A percentile compares a stretch with the other conserved stretches of the same genome.
These are phyloP conservation scores for Malus hybrid DNA, from an alignment of 331 rosid species.

Conservation along the genomic window DNA sequence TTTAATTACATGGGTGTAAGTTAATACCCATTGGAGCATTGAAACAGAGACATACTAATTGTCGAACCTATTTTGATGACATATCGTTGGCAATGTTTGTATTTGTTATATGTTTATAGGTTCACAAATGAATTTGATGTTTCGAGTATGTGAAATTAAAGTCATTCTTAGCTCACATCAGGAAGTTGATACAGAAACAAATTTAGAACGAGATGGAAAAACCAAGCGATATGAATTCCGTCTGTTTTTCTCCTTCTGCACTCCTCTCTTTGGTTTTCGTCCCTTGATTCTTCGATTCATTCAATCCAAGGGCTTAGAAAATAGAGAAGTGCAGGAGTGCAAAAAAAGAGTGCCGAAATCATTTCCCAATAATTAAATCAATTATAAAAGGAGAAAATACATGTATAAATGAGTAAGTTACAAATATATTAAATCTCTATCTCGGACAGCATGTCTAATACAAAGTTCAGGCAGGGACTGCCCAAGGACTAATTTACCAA, in stretches of 20 bases:
- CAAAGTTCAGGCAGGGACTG: not conserved
- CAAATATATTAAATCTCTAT: slow-evolving; percentile 1
- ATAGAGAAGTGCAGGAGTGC: too few relatives aligned
- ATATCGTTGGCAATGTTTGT: not conserved
- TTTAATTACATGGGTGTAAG: not conserved
- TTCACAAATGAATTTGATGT: too few relatives aligned
- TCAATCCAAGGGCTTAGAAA: too few relatives aligned
- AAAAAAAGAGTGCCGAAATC: too few relatives aligned
- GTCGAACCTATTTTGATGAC: not conserved
- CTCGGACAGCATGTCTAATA: slow-evolving; percentile 24
- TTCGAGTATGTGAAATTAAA: not conserved
- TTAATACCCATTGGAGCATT: not conserved
- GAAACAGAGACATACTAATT: slow-evolving; percentile 5
- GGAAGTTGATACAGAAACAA: not conserved
- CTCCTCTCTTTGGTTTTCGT: too few relatives aligned
- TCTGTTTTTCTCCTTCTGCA: too few relatives aligned
- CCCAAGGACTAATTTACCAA: slow-evolving; percentile 13
- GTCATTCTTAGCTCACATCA: too few relatives aligned
- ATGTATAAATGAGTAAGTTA: not conserved
- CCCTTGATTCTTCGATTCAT: too few relatives aligned
- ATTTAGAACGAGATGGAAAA: too few relatives aligned
- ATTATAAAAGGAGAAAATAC: not conserved
- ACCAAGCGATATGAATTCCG: too few relatives aligned
- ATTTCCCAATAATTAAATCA: too few relatives aligned
- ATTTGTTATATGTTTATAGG: too few relatives aligned